A percentile compares a stretch with the other conserved stretches of the same genome.
These are phyloP conservation scores for Thielaviopsis populi DNA, from an alignment of 2,329 filamentous ascomycete species.

Conservation along the genomic window DNA sequence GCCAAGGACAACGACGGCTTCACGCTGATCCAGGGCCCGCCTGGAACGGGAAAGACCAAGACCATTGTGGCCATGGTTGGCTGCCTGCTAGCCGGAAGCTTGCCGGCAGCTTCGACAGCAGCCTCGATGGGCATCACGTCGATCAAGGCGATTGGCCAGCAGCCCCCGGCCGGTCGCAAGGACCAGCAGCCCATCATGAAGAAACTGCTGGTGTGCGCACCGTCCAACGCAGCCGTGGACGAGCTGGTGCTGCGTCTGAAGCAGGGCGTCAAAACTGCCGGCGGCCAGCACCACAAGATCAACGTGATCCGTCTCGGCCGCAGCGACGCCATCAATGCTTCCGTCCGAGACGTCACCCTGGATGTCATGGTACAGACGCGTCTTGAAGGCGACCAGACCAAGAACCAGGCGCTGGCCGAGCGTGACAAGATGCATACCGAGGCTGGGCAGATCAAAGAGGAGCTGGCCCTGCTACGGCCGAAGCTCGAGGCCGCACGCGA, in stretches of 20 bases:
- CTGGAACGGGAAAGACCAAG: slow-evolving; percentile 95
- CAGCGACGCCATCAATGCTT: slow-evolving; percentile 80
- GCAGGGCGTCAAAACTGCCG: slow-evolving; percentile 62
- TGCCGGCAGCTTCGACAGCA: slow-evolving; percentile 25
- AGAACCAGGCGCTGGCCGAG: slow-evolving; percentile 40
- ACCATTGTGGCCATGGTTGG: slow-evolving; percentile 95
- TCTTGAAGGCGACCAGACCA: slow-evolving; percentile 45
- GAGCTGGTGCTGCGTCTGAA: slow-evolving; percentile 90
- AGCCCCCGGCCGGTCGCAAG: not conserved
- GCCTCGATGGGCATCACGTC: not conserved
- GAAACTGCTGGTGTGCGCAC: slow-evolving; percentile 92
- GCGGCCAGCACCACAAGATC: slow-evolving; percentile 58
- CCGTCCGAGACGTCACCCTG: slow-evolving; percentile 79
- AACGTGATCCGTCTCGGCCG: slow-evolving; percentile 82
- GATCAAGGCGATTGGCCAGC: slow-evolving; percentile 8
- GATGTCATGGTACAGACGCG: slow-evolving; percentile 76
- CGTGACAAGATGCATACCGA: slow-evolving; percentile 48
- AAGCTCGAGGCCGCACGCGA: slow-evolving; percentile 53
- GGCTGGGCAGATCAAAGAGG: slow-evolving; percentile 50
- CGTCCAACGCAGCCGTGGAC: slow-evolving; percentile 94
- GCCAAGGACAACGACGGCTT: slow-evolving; percentile 94
- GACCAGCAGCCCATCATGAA: slow-evolving; percentile 31
- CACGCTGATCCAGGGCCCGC: slow-evolving; percentile 87
- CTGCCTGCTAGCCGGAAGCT: slow-evolving; percentile 52
- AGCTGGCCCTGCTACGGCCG: slow-evolving; percentile 55